Percentiles rank a stretch among this genome's conserved stretches.
Conservation (phyloP, 2,329 filamentous ascomycete species). For the Botrytis hyacinthi region DNA sequence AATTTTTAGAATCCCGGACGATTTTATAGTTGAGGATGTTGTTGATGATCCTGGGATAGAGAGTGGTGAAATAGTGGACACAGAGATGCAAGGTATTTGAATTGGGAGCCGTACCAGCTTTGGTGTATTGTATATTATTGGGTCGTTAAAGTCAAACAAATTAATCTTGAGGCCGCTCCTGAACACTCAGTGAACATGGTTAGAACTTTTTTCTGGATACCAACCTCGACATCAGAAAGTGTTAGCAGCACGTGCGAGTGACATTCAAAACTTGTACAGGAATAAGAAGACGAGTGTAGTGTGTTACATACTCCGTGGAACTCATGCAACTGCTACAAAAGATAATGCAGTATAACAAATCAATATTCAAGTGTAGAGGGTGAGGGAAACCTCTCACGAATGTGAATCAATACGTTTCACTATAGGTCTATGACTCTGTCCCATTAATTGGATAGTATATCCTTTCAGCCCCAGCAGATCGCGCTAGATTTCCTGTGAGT, state of each 20-base stretch:
- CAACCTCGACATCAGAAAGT: background rate
- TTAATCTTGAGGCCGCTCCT: background rate
- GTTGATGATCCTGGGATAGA: slow-evolving; percentile 2
- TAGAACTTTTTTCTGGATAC: background rate
- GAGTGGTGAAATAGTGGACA: slow-evolving; percentile 12
- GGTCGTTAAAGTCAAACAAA: background rate
- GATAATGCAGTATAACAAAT: background rate
- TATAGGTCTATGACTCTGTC: background rate
- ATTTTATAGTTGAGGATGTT: slow-evolving; percentile 7
- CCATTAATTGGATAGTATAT: rapidly evolving
- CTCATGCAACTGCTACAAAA: background rate
- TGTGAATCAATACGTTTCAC: background rate
- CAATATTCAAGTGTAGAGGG: background rate
- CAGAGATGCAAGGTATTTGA: slow-evolving; percentile 9
- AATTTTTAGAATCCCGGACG: background rate
- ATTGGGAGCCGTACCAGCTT: too few relatives aligned
- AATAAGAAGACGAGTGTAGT: background rate
- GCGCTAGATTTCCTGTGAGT: too few relatives aligned
- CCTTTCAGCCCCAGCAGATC: rapidly evolving
- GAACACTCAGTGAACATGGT: background rate
- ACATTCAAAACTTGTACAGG: background rate
- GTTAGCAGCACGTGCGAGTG: background rate
- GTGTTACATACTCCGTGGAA: background rate
- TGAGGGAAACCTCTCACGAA: background rate
- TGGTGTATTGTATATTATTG: background rate